These are phyloP conservation scores for Datura wrightii DNA, from an alignment of 257 asterid species.

Conservation along the genomic window DNA sequence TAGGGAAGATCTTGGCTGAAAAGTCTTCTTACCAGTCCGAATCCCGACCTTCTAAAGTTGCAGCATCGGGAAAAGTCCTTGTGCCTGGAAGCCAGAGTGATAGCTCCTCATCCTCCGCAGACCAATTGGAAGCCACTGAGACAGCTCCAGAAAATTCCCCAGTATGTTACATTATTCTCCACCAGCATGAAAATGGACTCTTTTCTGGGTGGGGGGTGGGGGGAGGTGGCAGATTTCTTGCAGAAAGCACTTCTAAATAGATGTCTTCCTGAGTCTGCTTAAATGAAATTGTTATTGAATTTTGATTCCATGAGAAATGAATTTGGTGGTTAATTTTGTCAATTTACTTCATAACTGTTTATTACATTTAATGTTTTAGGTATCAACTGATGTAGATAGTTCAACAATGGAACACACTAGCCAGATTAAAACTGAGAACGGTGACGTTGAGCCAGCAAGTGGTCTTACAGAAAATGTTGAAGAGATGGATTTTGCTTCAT, in stretches of 20 bases:
- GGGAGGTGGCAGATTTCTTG: neutral
- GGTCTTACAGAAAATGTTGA: conserved; percentile 31
- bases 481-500: conserved; percentile 44
- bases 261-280: neutral
- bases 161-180: conserved; percentile 50
- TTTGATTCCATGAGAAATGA: neutral
- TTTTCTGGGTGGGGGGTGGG: too few relatives aligned
- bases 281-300: conserved; percentile 12
- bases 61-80: conserved; percentile 77
- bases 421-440: conserved; percentile 45
- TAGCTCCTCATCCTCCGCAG: conserved; percentile 47
- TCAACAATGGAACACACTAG: conserved; percentile 44
- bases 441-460: conserved; percentile 30
- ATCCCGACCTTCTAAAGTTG: conserved; percentile 58
- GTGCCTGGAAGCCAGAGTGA: conserved; percentile 75
- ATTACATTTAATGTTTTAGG: conserved; percentile 45
- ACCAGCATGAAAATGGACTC: neutral
- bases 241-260: neutral
- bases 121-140: conserved; percentile 50
- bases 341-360: conserved; percentile 7
- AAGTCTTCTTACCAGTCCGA: conserved; percentile 59
- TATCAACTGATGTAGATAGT: conserved; percentile 53
- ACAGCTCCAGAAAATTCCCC: conserved; percentile 52
- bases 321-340: neutral
- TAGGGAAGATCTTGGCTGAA: conserved; percentile 73